Evolutionary conservation across 768 basidiomycete species (phyloP), one percentile per base, ranked within the genome.

Genomic region (Melanogaster broomeanus): DNA sequence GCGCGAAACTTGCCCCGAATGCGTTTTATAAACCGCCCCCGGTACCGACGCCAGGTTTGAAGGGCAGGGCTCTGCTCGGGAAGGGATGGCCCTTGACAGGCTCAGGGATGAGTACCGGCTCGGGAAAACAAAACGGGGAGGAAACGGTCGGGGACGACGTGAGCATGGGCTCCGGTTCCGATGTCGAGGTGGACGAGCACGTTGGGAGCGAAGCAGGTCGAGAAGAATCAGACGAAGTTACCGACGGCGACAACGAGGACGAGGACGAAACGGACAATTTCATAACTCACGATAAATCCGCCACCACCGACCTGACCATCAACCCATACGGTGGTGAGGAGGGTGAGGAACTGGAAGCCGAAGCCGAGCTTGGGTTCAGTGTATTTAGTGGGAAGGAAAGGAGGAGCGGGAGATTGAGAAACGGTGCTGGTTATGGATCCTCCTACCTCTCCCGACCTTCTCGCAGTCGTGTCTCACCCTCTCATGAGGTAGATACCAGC

Each of bases 1-100:
- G 75, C 22, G 84, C 86, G 1, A 77, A 77, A 44, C 73, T 72
- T 28, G 74, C 77, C 9, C 75, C 73, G 21, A 89, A 88, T 55
- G 87, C 87, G 4, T 89, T 89, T 62, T 88, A 82, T 61, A 74
- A 77, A 33, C 85, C 83, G 0, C 77, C 81, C 4, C 56, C 67
- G 11, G 48, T 64, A 2, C 28, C 27, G 8, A 40, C 25, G 5
- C 21, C 27, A 18, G 19, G 8, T 21, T 15, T 24, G 42, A 34
- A 28, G 16, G 31, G 24, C 15, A 52, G 19, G 18, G 16, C 21
- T 6, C 38, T 49, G 3, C 31, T 55, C 6, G 55, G 53, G 16
- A 37, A 34, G 33, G 51, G 39, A 10, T 46, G 49, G 8, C 40
- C 25, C 10, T 42, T 51, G 28, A 50, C 37, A 10, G 41, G 31